Percentiles rank a stretch among this genome's conserved stretches.
Conservation (phyloP, 2,329 filamentous ascomycete species). For the Orbilia brochopaga region DNA sequence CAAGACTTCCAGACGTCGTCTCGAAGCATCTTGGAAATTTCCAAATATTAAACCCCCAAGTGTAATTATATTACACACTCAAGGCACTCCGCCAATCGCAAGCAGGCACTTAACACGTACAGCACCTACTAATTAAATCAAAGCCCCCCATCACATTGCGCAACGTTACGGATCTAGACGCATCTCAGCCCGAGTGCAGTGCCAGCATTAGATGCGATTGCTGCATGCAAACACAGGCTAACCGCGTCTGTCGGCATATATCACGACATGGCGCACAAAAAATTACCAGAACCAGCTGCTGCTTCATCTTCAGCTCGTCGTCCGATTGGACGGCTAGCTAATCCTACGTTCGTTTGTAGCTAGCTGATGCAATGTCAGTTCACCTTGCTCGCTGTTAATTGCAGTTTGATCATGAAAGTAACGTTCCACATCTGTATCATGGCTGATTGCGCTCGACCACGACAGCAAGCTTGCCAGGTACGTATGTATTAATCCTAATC, state of each 20-base stretch:
- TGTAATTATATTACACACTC: background rate
- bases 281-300: background rate
- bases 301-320: background rate
- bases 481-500: background rate
- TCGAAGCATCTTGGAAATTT: slow-evolving; percentile 1
- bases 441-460: background rate
- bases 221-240: slow-evolving; percentile 2
- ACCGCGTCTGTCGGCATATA: background rate
- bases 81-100: too few species aligned
- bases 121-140: too few species aligned
- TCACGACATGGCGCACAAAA: background rate
- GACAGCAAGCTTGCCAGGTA: background rate
- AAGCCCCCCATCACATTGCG: too few species aligned
- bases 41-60: background rate
- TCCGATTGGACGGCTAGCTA: background rate
- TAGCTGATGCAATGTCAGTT: background rate
- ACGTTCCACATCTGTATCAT: slow-evolving; percentile 1
- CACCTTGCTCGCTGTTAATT: background rate
- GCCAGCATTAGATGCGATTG: background rate
- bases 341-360: background rate
- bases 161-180: background rate
- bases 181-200: background rate
- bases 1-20: background rate
- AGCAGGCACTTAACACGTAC: too few species aligned
- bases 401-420: background rate